phyloP scores from a whole-genome alignment of 192 early-diverging fungal genomes.

The Backusella tarrabulga region DNA sequence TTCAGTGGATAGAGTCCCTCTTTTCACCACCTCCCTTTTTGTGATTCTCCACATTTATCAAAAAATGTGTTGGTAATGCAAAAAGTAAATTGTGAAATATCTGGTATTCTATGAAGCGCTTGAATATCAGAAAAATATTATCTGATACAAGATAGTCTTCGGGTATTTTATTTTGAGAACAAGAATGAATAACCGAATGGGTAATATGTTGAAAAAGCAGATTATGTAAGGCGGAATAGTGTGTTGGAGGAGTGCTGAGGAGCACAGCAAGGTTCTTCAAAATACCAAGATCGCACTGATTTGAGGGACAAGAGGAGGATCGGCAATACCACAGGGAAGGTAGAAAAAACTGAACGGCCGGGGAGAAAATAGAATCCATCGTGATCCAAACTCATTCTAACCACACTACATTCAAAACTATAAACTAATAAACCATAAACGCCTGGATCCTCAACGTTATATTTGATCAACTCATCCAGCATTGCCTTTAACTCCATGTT shows the following conservation, averaged over 20 bases:
- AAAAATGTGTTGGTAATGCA: neutral
- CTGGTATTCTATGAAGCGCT: neutral
- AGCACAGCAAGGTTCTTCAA: neutral
- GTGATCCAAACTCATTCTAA: neutral
- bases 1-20: neutral
- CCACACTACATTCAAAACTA: neutral
- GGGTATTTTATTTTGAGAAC: neutral
- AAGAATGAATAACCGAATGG: neutral
- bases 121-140: neutral
- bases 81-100: neutral
- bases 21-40: neutral
- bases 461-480: neutral
- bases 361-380: neutral
- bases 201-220: neutral
- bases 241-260: no score
- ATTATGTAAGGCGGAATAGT: neutral
- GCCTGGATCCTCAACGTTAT: neutral
- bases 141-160: neutral
- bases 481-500: neutral
- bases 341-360: neutral
- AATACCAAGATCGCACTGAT: neutral
- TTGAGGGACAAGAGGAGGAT: neutral
- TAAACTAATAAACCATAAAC: neutral
- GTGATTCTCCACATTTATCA: neutral
- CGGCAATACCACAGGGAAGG: neutral